Evolutionary conservation across 495 filamentous ascomycete species (phyloP).

Genomic region (Extremus antarcticus): DNA sequence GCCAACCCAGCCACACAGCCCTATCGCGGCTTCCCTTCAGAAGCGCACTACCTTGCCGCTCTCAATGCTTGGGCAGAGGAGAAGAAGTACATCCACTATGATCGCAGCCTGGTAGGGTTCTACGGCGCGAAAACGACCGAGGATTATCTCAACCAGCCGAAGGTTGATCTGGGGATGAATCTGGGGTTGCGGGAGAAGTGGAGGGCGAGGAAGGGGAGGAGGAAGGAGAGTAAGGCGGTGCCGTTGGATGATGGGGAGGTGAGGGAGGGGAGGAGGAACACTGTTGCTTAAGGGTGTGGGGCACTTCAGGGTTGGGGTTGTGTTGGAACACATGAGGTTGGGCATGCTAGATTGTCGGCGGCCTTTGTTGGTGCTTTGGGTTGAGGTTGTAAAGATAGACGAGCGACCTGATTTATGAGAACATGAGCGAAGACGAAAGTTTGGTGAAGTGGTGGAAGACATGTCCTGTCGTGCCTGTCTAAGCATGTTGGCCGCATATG

Average conservation of each 20-base stretch:
- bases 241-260: background rate
- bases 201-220: conserved; percentile 11
- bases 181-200: conserved; percentile 13
- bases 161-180: background rate
- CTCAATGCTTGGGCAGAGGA: conserved; percentile 15
- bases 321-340: too few relatives aligned
- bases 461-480: background rate
- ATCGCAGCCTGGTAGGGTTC: conserved; percentile 8
- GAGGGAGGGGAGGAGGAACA: background rate
- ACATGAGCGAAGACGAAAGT: too few relatives aligned
- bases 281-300: background rate
- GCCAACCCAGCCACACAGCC: conserved; percentile 4
- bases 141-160: conserved; percentile 6
- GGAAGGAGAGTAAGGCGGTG: background rate
- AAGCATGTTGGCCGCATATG: background rate
- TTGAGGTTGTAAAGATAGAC: too few relatives aligned
- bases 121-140: conserved; percentile 10
- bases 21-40: conserved; percentile 13
- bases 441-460: background rate
- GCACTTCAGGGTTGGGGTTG: too few relatives aligned
- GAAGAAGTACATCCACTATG: conserved; percentile 8
- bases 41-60: conserved; percentile 17
- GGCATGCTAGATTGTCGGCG: too few relatives aligned
- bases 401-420: too few relatives aligned
- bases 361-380: too few relatives aligned